Evolutionary conservation across 139 green algal species (phyloP).

Genomic region (Chlorella sp.): DNA sequence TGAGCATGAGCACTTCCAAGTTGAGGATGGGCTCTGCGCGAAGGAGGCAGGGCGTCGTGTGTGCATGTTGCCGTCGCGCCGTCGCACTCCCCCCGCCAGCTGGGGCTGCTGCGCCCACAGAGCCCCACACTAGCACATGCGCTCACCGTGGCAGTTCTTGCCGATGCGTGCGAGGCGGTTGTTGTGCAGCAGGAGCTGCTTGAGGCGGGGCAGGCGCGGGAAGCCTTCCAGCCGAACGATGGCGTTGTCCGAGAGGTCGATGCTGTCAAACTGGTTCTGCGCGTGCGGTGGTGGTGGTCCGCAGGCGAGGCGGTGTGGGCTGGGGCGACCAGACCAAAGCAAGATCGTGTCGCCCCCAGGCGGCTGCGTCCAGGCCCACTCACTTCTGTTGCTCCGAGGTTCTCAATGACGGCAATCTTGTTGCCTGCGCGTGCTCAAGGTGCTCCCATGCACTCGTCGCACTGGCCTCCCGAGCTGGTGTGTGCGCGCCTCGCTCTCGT

Average conservation of each 20-base stretch:
- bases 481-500: too few relatives aligned
- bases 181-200: constrained; percentile 85
- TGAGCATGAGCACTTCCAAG: constrained; percentile 82
- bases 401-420: constrained; percentile 87
- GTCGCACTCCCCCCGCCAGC: too few relatives aligned
- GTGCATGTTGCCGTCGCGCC: too few relatives aligned
- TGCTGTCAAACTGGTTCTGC: constrained; percentile 97
- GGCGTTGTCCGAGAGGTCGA: constrained; percentile 96
- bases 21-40: constrained; percentile 67
- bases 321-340: too few relatives aligned
- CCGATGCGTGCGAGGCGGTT: constrained; percentile 84
- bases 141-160: constrained; percentile 11
- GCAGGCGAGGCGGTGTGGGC: too few relatives aligned
- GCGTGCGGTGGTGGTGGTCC: too few relatives aligned
- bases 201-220: constrained; percentile 75
- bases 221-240: constrained; percentile 95
- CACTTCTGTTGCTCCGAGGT: constrained; percentile 89
- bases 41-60: too few relatives aligned
- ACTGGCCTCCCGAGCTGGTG: background rate
- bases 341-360: too few relatives aligned
- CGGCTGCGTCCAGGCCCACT: background rate
- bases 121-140: too few relatives aligned
- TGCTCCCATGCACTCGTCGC: background rate
- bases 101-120: too few relatives aligned
- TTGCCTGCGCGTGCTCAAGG: constrained; percentile 46